Evolutionary conservation across 805 yeast species (phyloP), one percentile per base, ranked within the genome.

Genomic region (Candida namnaoensis): DNA sequence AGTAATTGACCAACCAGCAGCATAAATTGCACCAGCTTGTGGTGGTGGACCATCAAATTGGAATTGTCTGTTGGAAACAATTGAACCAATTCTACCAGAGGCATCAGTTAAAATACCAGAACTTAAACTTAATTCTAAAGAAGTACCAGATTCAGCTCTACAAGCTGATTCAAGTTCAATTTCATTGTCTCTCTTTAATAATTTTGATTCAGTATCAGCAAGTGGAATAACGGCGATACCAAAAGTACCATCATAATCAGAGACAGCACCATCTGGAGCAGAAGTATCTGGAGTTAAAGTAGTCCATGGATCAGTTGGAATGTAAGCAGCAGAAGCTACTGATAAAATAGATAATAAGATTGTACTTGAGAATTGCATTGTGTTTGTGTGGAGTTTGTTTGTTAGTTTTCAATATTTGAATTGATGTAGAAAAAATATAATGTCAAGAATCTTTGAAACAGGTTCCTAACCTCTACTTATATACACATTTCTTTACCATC

Each of bases 31-130:
- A 63, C 84, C 85, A 32, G 83, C 86, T 71, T 82, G 91, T 57
- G 90, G 88, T 66, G 86, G 84, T 47, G 88, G 87, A 58, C 90
- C 90, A 61, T 82, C 91, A 56, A 82, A 82, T 69, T 82, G 91
- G 76, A 82, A 82, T 69, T 82, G 91, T 69, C 83, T 72, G 79
- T 82, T 82, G 41, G 88, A 79, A 53, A 82, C 91, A 64, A 82
- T 80, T 39, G 88, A 75, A 52, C 90, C 90, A 50, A 82, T 64
- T 73, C 91, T 78, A 38, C 83, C 83, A 46, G 65, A 50, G 32
- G 72, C 58, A 55, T 82, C 91, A 12, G 66, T 71, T 54, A 83
- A 68, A 38, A 76, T 54, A 50, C 78, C 63, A 33, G 54, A 66
- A 38, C 69, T 61, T 40, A 65, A 56, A 62, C 85, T 77, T 33